phyloP scores from a whole-genome alignment of 257 asterid genomes.

The Echites panduratus region DNA sequence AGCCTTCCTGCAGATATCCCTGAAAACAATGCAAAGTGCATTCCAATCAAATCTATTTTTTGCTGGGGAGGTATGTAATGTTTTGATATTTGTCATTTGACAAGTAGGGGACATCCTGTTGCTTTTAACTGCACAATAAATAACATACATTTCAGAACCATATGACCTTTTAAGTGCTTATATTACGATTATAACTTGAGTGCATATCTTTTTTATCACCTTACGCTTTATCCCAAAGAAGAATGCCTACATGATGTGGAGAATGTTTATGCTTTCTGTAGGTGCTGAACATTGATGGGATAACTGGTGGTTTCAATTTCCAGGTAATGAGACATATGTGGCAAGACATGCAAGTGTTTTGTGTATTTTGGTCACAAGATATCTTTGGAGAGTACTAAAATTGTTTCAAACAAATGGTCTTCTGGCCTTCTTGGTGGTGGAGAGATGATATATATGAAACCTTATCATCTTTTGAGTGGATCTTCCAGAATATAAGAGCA shows the following conservation, averaged over 20 bases:
- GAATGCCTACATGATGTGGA: background rate
- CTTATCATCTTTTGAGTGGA: background rate
- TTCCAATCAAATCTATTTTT: conserved; percentile 57
- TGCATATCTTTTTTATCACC: background rate
- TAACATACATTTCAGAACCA: background rate
- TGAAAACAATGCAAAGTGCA: conserved; percentile 80
- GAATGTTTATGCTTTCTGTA: conserved; percentile 22
- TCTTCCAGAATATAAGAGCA: background rate
- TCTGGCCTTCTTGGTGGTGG: background rate
- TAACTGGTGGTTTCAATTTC: conserved; percentile 95
- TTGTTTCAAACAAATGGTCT: background rate
- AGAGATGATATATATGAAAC: background rate
- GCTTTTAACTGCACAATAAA: background rate
- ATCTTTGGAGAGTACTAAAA: background rate
- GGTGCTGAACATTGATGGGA: conserved; percentile 79
- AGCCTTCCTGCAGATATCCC: conserved; percentile 43
- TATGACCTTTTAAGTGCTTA: background rate
- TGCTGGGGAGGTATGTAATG: conserved; percentile 78
- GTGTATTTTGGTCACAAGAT: background rate
- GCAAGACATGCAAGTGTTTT: background rate
- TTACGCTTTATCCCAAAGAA: background rate
- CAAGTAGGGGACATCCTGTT: background rate
- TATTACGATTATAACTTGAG: background rate
- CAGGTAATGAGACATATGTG: conserved; percentile 46
- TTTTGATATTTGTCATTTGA: background rate